Evolutionary conservation across 2,329 filamentous ascomycete species (phyloP).

Genomic region (Aureobasidium lini): DNA sequence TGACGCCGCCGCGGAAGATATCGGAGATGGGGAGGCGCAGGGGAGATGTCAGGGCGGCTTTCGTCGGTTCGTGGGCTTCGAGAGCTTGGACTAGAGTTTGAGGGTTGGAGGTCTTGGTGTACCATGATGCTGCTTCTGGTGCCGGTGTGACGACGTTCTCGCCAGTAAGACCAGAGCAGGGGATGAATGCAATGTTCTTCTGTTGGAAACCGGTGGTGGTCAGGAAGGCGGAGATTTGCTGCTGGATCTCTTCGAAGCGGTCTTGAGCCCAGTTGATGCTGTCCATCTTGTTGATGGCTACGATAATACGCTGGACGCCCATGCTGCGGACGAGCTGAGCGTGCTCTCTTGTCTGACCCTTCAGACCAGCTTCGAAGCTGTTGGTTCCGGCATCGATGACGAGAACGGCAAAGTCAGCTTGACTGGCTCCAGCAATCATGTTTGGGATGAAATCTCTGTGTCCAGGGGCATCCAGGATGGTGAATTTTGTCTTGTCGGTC

Average conservation of each 20-base stretch:
- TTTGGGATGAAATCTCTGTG: conserved; percentile 96
- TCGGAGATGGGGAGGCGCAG: conserved; percentile 82
- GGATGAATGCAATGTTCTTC: conserved; percentile 79
- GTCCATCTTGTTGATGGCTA: conserved; percentile 95
- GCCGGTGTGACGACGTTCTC: conserved; percentile 69
- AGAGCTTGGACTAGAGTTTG: conserved; percentile 74
- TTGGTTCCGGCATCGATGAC: conserved; percentile 88
- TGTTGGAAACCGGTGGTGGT: conserved; percentile 71
- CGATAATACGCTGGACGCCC: conserved; percentile 78
- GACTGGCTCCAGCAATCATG: conserved; percentile 95
- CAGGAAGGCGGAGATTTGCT: conserved; percentile 78
- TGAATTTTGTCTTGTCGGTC: conserved; percentile 79
- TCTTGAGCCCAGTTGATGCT: conserved; percentile 73
- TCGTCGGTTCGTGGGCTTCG: conserved; percentile 69
- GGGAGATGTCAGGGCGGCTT: conserved; percentile 61
- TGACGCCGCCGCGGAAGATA: conserved; percentile 70
- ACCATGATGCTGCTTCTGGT: conserved; percentile 58
- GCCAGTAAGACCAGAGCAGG: conserved; percentile 80
- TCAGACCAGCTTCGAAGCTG: conserved; percentile 87
- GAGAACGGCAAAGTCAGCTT: conserved; percentile 90
- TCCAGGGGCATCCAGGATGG: conserved; percentile 89
- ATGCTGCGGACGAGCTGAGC: conserved; percentile 83
- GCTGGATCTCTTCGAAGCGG: conserved; percentile 75
- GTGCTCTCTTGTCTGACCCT: conserved; percentile 91
- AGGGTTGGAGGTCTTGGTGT: conserved; percentile 46